Percentiles rank a stretch among this genome's conserved stretches.
Conservation (phyloP, 495 filamentous ascomycete genomes). For the Staphylotrichum longicolle region DNA sequence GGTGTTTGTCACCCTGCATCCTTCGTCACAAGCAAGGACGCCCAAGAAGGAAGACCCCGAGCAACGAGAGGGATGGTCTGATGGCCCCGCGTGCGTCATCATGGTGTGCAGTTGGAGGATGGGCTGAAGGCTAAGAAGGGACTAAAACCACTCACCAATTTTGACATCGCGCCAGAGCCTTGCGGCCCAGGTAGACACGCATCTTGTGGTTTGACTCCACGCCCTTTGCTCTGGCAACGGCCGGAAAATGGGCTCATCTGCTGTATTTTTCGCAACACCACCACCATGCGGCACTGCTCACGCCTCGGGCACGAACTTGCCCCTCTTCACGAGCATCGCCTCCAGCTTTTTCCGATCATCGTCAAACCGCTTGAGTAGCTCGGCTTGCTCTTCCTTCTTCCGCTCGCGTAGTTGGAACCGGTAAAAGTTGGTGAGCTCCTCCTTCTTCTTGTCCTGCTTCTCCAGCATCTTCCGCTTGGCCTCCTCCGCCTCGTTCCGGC, state of each 20-base stretch:
- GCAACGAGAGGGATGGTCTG: constrained; percentile 37
- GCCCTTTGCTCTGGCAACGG: constrained; percentile 1
- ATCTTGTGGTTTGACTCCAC: not conserved
- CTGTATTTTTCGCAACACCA: not conserved
- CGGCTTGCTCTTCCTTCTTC: constrained; percentile 74
- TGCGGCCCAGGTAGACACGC: not conserved
- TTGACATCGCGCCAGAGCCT: not conserved
- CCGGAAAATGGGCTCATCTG: not conserved
- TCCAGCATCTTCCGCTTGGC: constrained; percentile 72
- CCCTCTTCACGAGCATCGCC: constrained; percentile 58
- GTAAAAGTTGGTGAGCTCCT: constrained; percentile 78
- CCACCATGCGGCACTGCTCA: constrained; percentile 26
- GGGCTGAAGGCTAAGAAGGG: not conserved
- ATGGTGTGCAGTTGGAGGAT: constrained; percentile 26
- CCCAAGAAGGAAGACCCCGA: constrained; percentile 27
- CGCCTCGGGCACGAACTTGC: constrained; percentile 55
- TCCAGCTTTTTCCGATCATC: constrained; percentile 60
- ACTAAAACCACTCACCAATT: constrained; percentile 17
- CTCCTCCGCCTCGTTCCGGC: constrained; percentile 70
- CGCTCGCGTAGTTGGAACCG: constrained; percentile 89
- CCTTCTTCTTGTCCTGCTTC: constrained; percentile 61
- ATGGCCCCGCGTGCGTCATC: constrained; percentile 58
- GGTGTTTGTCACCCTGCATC: constrained; percentile 48
- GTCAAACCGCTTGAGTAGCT: constrained; percentile 64
- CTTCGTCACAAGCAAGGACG: constrained; percentile 24